phyloP scores from a whole-genome alignment of 129 eudicot genomes.

The Scalesia atractyloides region DNA sequence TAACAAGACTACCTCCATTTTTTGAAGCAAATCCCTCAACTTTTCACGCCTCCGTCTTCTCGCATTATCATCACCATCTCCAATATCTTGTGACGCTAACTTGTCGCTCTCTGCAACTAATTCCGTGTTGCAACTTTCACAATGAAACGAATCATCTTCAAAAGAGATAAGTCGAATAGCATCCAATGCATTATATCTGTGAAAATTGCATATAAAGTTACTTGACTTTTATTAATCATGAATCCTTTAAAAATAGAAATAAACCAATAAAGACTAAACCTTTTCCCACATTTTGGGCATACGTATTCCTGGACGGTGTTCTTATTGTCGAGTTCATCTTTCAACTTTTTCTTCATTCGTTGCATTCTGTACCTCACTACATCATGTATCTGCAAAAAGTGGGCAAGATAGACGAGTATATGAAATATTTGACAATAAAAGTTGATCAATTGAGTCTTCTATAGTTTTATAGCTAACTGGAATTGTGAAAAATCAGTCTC shows the following conservation, averaged over 20 bases:
- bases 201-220: constrained; percentile 16
- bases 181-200: constrained; percentile 98
- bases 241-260: background rate
- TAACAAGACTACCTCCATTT: constrained; percentile 61
- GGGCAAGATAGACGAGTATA: background rate
- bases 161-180: constrained; percentile 66
- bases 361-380: constrained; percentile 96
- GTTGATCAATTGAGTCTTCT: background rate
- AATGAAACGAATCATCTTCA: constrained; percentile 74
- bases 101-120: constrained; percentile 94
- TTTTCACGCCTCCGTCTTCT: constrained; percentile 82
- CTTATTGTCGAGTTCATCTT: constrained; percentile 82
- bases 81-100: constrained; percentile 73
- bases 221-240: constrained; percentile 14
- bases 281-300: constrained; percentile 75
- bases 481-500: background rate
- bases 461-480: constrained; percentile 4
- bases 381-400: constrained; percentile 77
- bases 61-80: constrained; percentile 95
- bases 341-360: constrained; percentile 80
- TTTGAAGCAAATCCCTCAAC: constrained; percentile 69
- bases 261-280: constrained; percentile 16
- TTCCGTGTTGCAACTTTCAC: constrained; percentile 86
- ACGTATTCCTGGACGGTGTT: constrained; percentile 89
- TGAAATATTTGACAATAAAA: background rate